Base-by-base conservation (phyloP, 305 asterid genomes). In the Ruellia speciosa region DNA sequence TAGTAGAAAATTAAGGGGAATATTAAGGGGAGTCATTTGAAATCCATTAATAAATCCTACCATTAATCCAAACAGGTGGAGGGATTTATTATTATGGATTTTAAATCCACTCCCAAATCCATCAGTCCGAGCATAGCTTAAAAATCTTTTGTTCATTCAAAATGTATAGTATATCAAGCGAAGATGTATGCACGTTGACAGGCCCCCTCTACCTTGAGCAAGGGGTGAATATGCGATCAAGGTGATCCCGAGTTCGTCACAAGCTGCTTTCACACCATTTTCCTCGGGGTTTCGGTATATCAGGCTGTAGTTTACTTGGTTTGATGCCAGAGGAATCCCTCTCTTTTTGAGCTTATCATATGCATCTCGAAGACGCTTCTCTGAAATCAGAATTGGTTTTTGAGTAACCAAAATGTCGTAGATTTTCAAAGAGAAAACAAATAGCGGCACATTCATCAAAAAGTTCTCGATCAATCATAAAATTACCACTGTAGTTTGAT, bases 251-350 rank as follows among this genome's bases (percentile, higher is more conserved):
- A 90, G 94, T 62, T 90, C 97, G 55, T 90, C 96, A 58, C 97
- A 90, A 24, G 97, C 69, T 18, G 95, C 77, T 76, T 90, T 90
- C 24, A 90, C 90, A 7, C 96, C 97, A 19, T 90, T 90, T 72
- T 87, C 78, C 80, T 90, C 97, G 0, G 97, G 96, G 28, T 69
- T 54, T 60, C 97, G 67, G 72, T 90, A 90, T 58, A 90, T 90
- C 52, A 90, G 86, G 63, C 97, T 90, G 80, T 90, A 90, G 64
- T 90, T 90, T 8, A 87, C 97, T 77, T 90, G 96, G 84, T 90
- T 90, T 50, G 96, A 90, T 41, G 96, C 97, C 68, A 90, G 68
- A 18, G 94, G 95, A 54, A 90, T 79, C 40, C 94, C 97, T 80
- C 96, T 81, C 83, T 73, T 87, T 59, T 80, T 80, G 58, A 90